phyloP scores from a whole-genome alignment of 164 flowering plant genomes.

The Echeveria elegans region DNA sequence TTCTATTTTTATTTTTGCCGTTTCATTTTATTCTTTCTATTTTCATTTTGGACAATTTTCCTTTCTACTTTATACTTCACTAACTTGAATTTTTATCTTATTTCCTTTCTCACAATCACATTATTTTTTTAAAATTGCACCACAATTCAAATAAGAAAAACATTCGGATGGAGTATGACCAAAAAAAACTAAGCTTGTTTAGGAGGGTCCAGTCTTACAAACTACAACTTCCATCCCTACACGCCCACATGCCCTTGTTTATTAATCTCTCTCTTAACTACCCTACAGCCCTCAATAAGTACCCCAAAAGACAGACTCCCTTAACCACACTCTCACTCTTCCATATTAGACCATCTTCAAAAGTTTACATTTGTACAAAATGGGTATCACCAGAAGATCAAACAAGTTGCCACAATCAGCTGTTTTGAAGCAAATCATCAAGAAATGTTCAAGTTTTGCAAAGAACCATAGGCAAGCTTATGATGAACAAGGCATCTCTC shows the following conservation, averaged over 20 bases:
- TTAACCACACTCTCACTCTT: neutral
- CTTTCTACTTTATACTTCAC: no score
- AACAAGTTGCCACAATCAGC: neutral
- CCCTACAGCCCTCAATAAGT: neutral
- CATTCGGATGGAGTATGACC: no score
- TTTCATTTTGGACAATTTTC: no score
- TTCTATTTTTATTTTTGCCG: no score
- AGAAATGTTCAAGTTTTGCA: neutral
- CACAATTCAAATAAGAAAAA: no score
- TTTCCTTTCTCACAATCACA: no score
- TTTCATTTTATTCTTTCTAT: no score
- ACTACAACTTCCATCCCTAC: neutral
- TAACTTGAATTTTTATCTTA: no score
- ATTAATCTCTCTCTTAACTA: neutral
- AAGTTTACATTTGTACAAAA: slow-evolving; percentile 1
- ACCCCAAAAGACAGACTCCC: neutral
- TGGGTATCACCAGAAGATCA: neutral
- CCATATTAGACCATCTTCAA: neutral
- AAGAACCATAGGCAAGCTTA: neutral
- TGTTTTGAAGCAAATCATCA: slow-evolving; percentile 5
- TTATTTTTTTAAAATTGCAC: no score
- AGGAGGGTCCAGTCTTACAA: neutral
- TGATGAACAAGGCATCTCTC: neutral
- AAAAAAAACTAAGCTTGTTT: neutral
- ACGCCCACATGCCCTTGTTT: neutral